phyloP scores from a whole-genome alignment of 495 filamentous ascomycete species.

The Lentithecium fluviatile region DNA sequence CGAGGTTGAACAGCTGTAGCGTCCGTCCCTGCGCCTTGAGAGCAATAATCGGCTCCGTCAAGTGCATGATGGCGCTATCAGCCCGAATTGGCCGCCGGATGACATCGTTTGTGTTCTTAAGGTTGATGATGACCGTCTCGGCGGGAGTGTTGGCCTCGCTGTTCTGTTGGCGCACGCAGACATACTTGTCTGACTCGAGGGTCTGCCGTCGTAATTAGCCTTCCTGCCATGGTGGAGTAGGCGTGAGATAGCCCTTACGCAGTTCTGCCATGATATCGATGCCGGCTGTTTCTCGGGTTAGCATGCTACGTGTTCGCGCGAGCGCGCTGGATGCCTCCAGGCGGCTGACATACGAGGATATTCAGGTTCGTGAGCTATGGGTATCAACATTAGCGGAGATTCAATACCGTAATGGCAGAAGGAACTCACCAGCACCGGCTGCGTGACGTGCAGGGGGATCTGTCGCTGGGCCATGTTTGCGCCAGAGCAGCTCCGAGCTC shows the following conservation, averaged over 20 bases:
- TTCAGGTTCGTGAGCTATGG: slow-evolving; percentile 70
- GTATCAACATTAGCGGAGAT: slow-evolving; percentile 12
- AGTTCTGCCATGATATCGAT: slow-evolving; percentile 95
- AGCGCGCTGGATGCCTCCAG: background rate
- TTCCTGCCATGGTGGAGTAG: background rate
- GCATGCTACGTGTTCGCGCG: slow-evolving; percentile 32
- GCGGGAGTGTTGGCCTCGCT: slow-evolving; percentile 69
- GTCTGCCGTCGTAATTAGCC: slow-evolving; percentile 58
- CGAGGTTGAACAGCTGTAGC: slow-evolving; percentile 95
- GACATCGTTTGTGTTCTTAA: slow-evolving; percentile 91
- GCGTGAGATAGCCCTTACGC: slow-evolving; percentile 60
- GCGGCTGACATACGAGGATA: slow-evolving; percentile 67
- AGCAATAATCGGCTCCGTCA: slow-evolving; percentile 91
- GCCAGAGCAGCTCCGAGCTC: slow-evolving; percentile 34
- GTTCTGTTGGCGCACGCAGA: slow-evolving; percentile 92
- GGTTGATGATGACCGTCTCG: slow-evolving; percentile 94
- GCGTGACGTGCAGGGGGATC: slow-evolving; percentile 30
- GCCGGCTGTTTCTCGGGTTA: slow-evolving; percentile 52
- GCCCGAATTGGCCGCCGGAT: slow-evolving; percentile 95
- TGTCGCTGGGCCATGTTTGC: slow-evolving; percentile 36
- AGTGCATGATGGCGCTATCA: slow-evolving; percentile 99
- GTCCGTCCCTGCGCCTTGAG: slow-evolving; percentile 88
- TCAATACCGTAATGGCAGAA: background rate
- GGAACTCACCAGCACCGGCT: slow-evolving; percentile 27
- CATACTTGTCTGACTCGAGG: slow-evolving; percentile 91